A percentile compares a stretch with the other conserved stretches of the same genome.
Evolutionary conservation across 257 asterid species (phyloP).

Genomic region (Echites panduratus): DNA sequence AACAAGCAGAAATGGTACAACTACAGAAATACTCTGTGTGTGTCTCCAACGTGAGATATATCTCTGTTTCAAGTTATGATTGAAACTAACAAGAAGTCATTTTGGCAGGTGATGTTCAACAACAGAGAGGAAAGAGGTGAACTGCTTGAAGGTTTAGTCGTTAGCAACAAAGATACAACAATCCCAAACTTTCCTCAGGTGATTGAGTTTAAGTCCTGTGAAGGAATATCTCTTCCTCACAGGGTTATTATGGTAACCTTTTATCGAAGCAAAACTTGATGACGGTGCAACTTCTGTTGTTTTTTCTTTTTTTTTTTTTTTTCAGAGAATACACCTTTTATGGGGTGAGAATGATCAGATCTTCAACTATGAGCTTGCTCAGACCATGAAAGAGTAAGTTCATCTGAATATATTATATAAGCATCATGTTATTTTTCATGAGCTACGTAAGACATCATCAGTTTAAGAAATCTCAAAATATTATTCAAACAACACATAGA

Average conservation of each 20-base stretch:
- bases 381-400: conserved; percentile 70
- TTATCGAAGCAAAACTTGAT: neutral
- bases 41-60: no score
- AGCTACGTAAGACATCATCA: neutral
- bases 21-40: no score
- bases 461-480: neutral
- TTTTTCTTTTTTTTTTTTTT: neutral
- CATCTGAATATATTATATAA: neutral
- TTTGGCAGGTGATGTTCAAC: conserved; percentile 73
- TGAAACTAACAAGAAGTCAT: no score
- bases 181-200: conserved; percentile 65
- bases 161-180: conserved; percentile 61
- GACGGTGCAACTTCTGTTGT: neutral
- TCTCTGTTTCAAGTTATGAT: no score
- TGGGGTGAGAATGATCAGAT: conserved; percentile 94
- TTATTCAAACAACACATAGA: neutral
- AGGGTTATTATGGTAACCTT: no score
- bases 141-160: conserved; percentile 68
- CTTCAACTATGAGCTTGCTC: conserved; percentile 67
- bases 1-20: no score
- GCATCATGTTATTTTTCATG: no score
- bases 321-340: conserved; percentile 74
- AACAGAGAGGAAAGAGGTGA: conserved; percentile 83
- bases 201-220: neutral
- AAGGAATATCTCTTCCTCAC: no score